A percentile compares a stretch with the other conserved stretches of the same genome.
Conservation (phyloP, 495 filamentous ascomycete species). For the Aspergillus bertholletiae region DNA sequence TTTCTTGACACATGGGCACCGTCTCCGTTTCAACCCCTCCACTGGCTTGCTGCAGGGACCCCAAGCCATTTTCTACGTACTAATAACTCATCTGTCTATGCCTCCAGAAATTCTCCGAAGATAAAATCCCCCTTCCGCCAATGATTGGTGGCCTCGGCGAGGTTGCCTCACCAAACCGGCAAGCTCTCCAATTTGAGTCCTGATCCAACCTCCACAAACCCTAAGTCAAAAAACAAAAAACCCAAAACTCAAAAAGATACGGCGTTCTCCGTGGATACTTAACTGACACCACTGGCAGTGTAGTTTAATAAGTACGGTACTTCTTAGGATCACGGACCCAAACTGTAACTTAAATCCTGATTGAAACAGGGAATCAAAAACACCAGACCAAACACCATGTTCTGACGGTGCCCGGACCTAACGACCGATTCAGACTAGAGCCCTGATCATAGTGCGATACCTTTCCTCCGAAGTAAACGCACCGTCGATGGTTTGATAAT, state of each 20-base stretch:
- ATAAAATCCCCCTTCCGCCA: not conserved
- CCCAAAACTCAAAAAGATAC: too few relatives aligned
- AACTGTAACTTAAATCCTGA: too few relatives aligned
- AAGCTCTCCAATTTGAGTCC: too few relatives aligned
- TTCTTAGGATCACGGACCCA: too few relatives aligned
- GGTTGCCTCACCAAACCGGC: not conserved
- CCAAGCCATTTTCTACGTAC: not conserved
- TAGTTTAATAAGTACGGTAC: too few relatives aligned
- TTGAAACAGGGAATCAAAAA: too few relatives aligned
- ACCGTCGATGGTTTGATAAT: not conserved
- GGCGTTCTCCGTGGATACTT: too few relatives aligned
- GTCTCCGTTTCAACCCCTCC: not conserved
- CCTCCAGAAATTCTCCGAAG: not conserved
- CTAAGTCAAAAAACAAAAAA: not conserved
- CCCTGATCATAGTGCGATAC: not conserved
- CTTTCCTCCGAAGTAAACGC: not conserved
- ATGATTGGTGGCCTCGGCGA: not conserved
- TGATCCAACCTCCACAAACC: not conserved
- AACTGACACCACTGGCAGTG: too few relatives aligned
- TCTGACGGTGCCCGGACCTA: too few relatives aligned
- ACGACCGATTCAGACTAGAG: too few relatives aligned
- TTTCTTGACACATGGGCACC: not conserved
- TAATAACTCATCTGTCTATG: too few relatives aligned
- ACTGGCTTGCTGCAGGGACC: slow-evolving; percentile 3
- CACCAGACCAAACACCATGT: too few relatives aligned